Conservation (phyloP, 73 alveolate genomes). For the Symbiodinium natans region DNA sequence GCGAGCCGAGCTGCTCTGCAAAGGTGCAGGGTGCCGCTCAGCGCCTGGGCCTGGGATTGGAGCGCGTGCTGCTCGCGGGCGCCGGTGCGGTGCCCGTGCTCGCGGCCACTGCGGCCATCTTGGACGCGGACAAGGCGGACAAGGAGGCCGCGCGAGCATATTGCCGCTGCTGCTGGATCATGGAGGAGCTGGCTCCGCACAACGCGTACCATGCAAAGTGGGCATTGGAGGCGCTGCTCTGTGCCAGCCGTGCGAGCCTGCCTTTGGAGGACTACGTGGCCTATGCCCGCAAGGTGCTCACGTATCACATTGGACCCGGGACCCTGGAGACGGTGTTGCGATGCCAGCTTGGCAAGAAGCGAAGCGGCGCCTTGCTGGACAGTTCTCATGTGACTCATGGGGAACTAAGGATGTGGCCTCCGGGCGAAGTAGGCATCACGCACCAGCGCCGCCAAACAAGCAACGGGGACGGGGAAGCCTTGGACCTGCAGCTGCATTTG, state of each 20-base stretch:
- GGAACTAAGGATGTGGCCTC: neutral
- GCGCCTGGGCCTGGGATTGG: conserved; percentile 38
- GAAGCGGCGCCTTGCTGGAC: neutral
- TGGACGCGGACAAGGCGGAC: neutral
- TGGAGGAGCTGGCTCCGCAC: conserved; percentile 89
- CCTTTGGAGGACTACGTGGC: conserved; percentile 16
- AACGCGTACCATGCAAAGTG: conserved; percentile 86
- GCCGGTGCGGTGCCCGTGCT: neutral
- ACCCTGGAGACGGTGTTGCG: neutral
- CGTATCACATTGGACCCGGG: neutral
- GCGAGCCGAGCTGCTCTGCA: neutral
- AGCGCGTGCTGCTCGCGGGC: conserved; percentile 60
- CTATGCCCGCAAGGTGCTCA: conserved; percentile 54
- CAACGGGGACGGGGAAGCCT: neutral
- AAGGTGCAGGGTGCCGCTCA: conserved; percentile 5
- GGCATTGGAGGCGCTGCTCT: conserved; percentile 55
- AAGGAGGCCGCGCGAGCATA: conserved; percentile 53
- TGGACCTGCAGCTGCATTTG: neutral
- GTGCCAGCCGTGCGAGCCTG: neutral
- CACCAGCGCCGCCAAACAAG: neutral
- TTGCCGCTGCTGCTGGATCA: conserved; percentile 16
- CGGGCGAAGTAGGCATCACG: neutral
- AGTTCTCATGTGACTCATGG: neutral
- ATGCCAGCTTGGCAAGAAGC: neutral
- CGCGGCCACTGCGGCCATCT: conserved; percentile 32